These are phyloP conservation scores for Starmerella stigmatis DNA, from an alignment of 805 yeast genomes.

Conservation along the genomic window DNA sequence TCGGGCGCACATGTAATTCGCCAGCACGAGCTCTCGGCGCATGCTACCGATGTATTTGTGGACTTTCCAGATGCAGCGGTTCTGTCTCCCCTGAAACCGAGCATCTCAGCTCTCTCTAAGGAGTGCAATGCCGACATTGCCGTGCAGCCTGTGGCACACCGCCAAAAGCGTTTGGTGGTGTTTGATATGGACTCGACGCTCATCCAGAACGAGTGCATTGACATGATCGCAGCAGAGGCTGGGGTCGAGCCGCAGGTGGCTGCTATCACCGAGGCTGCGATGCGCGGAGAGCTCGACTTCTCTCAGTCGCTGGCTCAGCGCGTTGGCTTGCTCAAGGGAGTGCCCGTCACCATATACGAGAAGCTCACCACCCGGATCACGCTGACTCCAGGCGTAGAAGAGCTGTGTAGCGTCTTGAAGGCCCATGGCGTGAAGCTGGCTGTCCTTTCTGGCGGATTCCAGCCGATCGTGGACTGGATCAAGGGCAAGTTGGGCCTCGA, in stretches of 20 bases:
- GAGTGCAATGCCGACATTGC: constrained; percentile 2
- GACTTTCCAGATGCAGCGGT: background rate
- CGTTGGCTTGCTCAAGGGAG: constrained; percentile 72
- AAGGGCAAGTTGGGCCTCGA: constrained; percentile 60
- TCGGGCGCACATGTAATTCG: background rate
- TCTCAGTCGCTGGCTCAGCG: constrained; percentile 66
- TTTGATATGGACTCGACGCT: constrained; percentile 98
- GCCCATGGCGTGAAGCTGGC: constrained; percentile 58
- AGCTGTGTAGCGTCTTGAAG: constrained; percentile 54
- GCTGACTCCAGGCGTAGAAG: constrained; percentile 78
- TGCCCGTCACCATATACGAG: constrained; percentile 64
- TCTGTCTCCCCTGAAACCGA: background rate
- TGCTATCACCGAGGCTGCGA: constrained; percentile 81
- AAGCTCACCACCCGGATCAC: constrained; percentile 57
- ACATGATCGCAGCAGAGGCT: constrained; percentile 89
- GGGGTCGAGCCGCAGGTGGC: constrained; percentile 78
- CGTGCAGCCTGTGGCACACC: constrained; percentile 1
- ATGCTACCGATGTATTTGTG: background rate
- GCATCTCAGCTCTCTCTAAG: background rate
- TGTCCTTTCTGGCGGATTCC: constrained; percentile 90
- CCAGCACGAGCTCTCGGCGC: background rate
- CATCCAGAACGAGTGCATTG: constrained; percentile 93
- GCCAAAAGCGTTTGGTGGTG: constrained; percentile 48
- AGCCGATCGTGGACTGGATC: constrained; percentile 73
- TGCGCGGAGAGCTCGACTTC: constrained; percentile 95